Evolutionary conservation across 2,329 filamentous ascomycete species (phyloP).

Genomic region (Dactylellina cionopaga): DNA sequence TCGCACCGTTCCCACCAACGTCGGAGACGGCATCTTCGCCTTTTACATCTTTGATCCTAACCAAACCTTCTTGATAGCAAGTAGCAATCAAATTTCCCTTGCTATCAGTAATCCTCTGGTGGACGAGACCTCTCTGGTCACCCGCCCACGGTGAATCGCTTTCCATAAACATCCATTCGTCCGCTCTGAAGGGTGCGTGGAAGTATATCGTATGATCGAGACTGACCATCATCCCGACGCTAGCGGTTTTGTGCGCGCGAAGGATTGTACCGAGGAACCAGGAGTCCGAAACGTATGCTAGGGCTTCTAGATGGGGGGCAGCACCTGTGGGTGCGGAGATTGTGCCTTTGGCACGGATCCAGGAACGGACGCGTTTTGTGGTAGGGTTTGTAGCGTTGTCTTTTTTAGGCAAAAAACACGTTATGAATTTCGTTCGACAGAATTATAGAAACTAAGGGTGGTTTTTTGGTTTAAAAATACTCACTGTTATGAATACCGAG

Average conservation of each 20-base stretch:
- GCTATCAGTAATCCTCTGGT: conserved; percentile 75
- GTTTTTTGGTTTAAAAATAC: conserved; percentile 29
- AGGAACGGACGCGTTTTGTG: conserved; percentile 75
- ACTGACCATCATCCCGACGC: conserved; percentile 85
- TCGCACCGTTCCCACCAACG: background rate
- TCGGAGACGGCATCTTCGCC: conserved; percentile 43
- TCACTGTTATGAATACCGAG: conserved; percentile 69
- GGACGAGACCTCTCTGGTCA: conserved; percentile 79
- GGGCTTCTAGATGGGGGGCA: conserved; percentile 82
- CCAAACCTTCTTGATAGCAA: conserved; percentile 76
- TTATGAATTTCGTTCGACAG: background rate
- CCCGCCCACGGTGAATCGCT: conserved; percentile 84
- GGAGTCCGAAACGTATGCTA: conserved; percentile 92
- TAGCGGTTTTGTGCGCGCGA: conserved; percentile 68
- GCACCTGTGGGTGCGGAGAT: conserved; percentile 79
- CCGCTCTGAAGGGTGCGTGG: conserved; percentile 65
- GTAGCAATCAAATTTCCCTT: conserved; percentile 80
- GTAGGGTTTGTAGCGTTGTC: conserved; percentile 63
- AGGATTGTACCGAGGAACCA: conserved; percentile 92
- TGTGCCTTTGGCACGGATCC: conserved; percentile 77
- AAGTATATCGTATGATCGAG: conserved; percentile 75
- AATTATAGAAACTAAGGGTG: background rate
- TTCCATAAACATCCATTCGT: conserved; percentile 60
- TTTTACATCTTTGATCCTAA: conserved; percentile 56
- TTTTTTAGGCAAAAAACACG: background rate